Evolutionary conservation across 176 grass and related monocot genomes (phyloP).

Genomic region (sorghum (Sorghum bicolor)): Sorghum_bicolor_NCBIv3 NC_012879.2:13562501-13563000

Average conservation of each 20-base stretch:
- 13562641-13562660: conserved; percentile 64
- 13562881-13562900: conserved; percentile 24
- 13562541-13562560: conserved; percentile 55
- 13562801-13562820: conserved; percentile 76
- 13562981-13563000: conserved; percentile 59
- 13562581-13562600: conserved; percentile 45
- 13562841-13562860: conserved; percentile 68
- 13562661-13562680: conserved; percentile 70
- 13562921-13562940: background rate
- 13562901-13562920: conserved; percentile 20
- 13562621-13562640: conserved; percentile 44
- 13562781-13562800: conserved; percentile 86
- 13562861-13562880: conserved; percentile 35
- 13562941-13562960: background rate
- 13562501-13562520: conserved; percentile 52
- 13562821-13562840: conserved; percentile 69
- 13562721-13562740: conserved; percentile 43
- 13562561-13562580: conserved; percentile 83
- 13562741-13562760: conserved; percentile 44
- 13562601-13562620: conserved; percentile 42
- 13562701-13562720: conserved; percentile 33
- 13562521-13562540: conserved; percentile 66
- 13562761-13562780: conserved; percentile 47
- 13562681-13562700: conserved; percentile 42
- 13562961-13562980: conserved; percentile 46